Evolutionary conservation across 495 filamentous ascomycete species (phyloP).

Genomic region (Talaromyces liani): DNA sequence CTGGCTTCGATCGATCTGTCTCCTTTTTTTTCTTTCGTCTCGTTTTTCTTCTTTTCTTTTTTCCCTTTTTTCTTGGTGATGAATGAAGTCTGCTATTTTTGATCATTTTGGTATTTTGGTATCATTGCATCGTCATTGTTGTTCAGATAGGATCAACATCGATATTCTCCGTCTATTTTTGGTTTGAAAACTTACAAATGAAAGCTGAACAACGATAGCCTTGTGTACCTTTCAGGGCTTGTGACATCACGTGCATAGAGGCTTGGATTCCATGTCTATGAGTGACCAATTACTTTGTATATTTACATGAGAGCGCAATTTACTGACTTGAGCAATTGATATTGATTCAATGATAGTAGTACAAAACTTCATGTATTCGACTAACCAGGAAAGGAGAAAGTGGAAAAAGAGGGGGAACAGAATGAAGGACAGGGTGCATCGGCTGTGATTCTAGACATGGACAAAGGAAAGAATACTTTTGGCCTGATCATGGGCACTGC

Average conservation of each 20-base stretch:
- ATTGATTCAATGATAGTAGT: background rate
- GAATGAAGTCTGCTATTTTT: background rate
- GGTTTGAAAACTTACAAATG: too few relatives aligned
- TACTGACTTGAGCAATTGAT: background rate
- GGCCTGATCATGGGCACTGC: background rate
- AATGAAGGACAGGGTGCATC: background rate
- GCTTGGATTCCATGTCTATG: background rate
- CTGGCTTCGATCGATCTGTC: background rate
- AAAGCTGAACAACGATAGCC: background rate
- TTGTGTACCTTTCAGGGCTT: background rate
- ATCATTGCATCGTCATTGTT: background rate
- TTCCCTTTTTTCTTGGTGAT: background rate
- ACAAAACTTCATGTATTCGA: background rate
- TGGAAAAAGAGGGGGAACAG: background rate
- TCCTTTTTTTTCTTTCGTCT: background rate
- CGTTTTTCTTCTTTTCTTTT: too few relatives aligned
- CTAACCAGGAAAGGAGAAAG: background rate
- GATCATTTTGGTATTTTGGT: background rate
- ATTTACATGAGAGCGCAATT: background rate
- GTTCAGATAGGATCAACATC: background rate
- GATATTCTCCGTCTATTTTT: background rate
- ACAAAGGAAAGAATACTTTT: background rate
- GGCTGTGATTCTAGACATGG: background rate
- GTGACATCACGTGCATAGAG: background rate
- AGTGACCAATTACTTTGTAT: background rate